Evolutionary conservation across 2,329 filamentous ascomycete genomes (phyloP).

Genomic region (Epichloe elymi): DNA sequence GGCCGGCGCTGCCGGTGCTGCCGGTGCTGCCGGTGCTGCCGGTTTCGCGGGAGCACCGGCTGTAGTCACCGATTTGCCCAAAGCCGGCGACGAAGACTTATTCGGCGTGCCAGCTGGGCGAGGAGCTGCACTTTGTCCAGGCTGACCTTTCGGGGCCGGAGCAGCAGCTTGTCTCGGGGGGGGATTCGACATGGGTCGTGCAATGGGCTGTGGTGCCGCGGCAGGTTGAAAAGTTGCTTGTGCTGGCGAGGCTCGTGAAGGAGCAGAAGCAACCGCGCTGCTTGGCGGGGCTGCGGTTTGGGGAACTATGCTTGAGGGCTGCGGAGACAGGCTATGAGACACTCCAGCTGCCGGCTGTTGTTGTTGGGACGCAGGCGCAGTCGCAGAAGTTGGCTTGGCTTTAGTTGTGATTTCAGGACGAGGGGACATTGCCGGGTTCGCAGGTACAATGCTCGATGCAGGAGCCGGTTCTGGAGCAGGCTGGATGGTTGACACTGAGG

Average conservation of each 20-base stretch:
- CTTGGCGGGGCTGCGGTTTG: slow-evolving; percentile 1
- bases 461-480: not conserved
- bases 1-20: slow-evolving; percentile 1
- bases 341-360: not conserved
- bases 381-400: not conserved
- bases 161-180: slow-evolving; percentile 10
- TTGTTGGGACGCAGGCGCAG: not conserved
- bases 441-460: slow-evolving; percentile 3
- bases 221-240: slow-evolving; percentile 10
- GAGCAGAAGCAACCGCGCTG: not conserved
- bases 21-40: not conserved
- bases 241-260: slow-evolving; percentile 3
- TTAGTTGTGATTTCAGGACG: slow-evolving; percentile 1
- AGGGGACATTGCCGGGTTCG: slow-evolving; percentile 8
- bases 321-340: not conserved
- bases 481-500: not conserved
- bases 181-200: slow-evolving; percentile 13
- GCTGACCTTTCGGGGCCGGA: slow-evolving; percentile 7
- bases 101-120: slow-evolving; percentile 1
- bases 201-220: slow-evolving; percentile 10
- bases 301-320: not conserved
- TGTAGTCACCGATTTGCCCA: slow-evolving; percentile 10
- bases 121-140: not conserved
- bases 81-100: slow-evolving; percentile 5
- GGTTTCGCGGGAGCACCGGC: slow-evolving; percentile 4